Base-by-base conservation (phyloP, 345 rosid species). In the Nephelium lappaceum region DNA sequence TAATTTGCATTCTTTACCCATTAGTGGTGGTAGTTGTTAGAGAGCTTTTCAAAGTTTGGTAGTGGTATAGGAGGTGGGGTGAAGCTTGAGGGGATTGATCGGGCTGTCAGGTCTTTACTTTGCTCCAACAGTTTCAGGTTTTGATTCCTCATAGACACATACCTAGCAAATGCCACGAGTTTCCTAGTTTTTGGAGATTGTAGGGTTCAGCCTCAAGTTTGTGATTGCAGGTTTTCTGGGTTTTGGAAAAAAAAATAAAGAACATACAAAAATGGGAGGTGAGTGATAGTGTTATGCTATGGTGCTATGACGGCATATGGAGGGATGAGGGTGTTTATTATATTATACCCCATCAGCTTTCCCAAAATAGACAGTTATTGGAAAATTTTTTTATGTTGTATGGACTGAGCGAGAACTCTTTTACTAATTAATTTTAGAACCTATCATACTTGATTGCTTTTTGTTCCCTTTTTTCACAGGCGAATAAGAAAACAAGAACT, bases 401-500 rank as follows among this genome's bases (percentile, higher is more conserved):
- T 73, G 53, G 66, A 38, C 57, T 39, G 31, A 5, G 64, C 5
- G 27, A 36, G 36, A 69, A 53, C 62, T 11, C 36, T 73, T 39
- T 58, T 42, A 7, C 66, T 57, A 10, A 55, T 19, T 19, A 18
- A 24, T 36, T 38, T 36, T 36, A 38, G 60, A 69, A 42, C 67
- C 69, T n/a, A 21, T 58, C 73, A 3, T 38, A 27, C 58, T 6
- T 41, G 45, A 23, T 55, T 72, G 73, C 58, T 41, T 43, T 39
- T 71, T 69, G 43, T 51, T 75, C 71, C 51, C 55, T 66, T 66
- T 71, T 58, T 31, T 51, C 84, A 71, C 89, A 96, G 99, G 93
- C 90, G 51, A 96, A 93, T 80, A 94, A 91, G 79, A 94, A 85
- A 84, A 94, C 97, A 38, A 96, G 99, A 89, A 94, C 84, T 85